Evolutionary conservation across 2,329 filamentous ascomycete species (phyloP), one percentile per base, ranked within the genome.

Genomic region (Stagonosporopsis vannaccii): DNA sequence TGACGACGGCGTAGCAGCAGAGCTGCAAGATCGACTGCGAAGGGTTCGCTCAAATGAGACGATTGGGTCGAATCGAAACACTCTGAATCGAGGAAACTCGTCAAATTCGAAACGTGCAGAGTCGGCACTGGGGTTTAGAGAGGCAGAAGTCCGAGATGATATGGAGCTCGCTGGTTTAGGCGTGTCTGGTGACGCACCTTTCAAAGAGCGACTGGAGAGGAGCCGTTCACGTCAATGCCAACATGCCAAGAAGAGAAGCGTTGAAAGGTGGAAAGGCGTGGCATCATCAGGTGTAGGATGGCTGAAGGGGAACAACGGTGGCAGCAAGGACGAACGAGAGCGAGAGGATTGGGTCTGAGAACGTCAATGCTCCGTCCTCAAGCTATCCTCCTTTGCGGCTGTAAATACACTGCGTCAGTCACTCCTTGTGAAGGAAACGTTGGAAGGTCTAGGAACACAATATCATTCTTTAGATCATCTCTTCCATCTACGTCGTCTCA

Each of bases 111-210:
- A 56, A 39, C 63, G 63, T 30, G 64, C 58, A 17, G 59, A 58
- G n/a, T 70, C 67, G 3, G 62, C 67, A 1, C 58, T 74, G 8
- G 74, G 74, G 1, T 77, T 76, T 55, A 61, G 74, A 33, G 75
- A 76, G 47, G 72, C 72, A 2, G 74, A 75, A 55, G 68, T 75
- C 8, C 58, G 67, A 19, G 73, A 75, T n/a, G 73, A 75, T 35
- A 69, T 74, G 28, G 74, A 75, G 40, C 65, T 74, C 6, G 68
- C 62, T 19, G 68, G 68, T 0, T 22, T 75, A 6, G 67, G 64
- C 17, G 39, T 62, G 1, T 61, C 58, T 6, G 63, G 65, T 2
- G 65, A 72, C 20, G 63, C 59, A 4, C 65, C 66, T 9, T 69
- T 75, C 59, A 71, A 71, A 48, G 62, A 69, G 32, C 60, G 72